Evolutionary conservation across 768 basidiomycete species (phyloP), one percentile per base, ranked within the genome.

Genomic region (Hypholoma fasciculare): DNA sequence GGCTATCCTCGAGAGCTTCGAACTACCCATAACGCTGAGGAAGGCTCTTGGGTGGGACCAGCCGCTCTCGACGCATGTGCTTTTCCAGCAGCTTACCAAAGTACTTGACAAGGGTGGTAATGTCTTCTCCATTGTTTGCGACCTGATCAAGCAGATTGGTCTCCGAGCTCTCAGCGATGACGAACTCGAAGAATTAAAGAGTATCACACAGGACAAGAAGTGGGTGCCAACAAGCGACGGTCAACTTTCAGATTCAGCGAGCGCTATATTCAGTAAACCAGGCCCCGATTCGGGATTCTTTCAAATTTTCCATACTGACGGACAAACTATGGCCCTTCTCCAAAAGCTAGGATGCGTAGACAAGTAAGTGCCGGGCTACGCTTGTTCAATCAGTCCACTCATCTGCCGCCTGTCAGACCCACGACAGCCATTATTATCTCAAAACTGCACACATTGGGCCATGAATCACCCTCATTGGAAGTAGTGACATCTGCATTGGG

Each of bases 31-130:
- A 5, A 67, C 72, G 0, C 60, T 82, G 26, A 70, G 64, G 9
- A 52, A 49, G 1, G 66, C 67, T 2, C 66, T 82, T 30, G 70
- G 72, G 1, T 83, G 82, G 81, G 67, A 77, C 55, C 52, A 71
- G 30, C 71, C 71, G 0, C 49, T 82, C 34, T 46, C 72, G 0
- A 56, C 72, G 14, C 49, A 57, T 2, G 59, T 75, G 11, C 27
- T 81, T 16, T 58, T 65, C 4, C 40, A 70, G 27, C 81, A 82
- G 56, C 64, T 82, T 9, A 52, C 61, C 11, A 52, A 49, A 0
- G 61, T 70, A 2, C 57, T 76, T 27, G 59, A 66, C 6, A 23
- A 30, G 7, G 11, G 34, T 13, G 49, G 36, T 7, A 64, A 58
- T 7, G 53, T 54, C 8, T 64, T 67, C 59, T 13, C 59, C 14